Conservation (phyloP, 2,329 filamentous ascomycete genomes). For the Epicoccum sorghinum region DNA sequence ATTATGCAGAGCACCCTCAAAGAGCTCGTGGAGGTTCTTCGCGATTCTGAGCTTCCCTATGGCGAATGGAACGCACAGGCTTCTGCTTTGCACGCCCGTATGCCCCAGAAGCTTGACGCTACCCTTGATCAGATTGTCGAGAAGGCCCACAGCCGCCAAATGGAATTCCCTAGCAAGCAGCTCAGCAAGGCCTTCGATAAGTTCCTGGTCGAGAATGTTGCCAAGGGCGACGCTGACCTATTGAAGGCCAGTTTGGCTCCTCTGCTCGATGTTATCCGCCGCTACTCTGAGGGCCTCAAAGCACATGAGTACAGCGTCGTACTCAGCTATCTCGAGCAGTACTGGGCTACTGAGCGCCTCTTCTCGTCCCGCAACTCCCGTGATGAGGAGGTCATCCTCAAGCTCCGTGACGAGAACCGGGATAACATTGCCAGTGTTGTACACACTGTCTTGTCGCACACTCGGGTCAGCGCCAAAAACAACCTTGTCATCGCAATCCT, state of each 20-base stretch:
- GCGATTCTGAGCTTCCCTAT: conserved; percentile 88
- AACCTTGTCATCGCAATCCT: conserved; percentile 89
- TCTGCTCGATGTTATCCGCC: conserved; percentile 75
- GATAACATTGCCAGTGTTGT: conserved; percentile 86
- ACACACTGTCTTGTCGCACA: conserved; percentile 90
- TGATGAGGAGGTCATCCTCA: conserved; percentile 92
- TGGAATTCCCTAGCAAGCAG: conserved; percentile 91
- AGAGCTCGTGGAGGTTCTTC: conserved; percentile 87
- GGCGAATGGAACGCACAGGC: conserved; percentile 97
- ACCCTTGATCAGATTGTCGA: conserved; percentile 86
- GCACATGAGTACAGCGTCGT: conserved; percentile 87
- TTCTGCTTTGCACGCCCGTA: conserved; percentile 93
- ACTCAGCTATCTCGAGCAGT: conserved; percentile 77
- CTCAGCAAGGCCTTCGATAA: conserved; percentile 82
- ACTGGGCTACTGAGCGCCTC: conserved; percentile 81
- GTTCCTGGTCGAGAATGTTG: conserved; percentile 87
- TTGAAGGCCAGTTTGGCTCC: conserved; percentile 77
- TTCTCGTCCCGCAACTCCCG: conserved; percentile 85
- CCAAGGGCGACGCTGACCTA: conserved; percentile 72
- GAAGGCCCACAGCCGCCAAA: conserved; percentile 74
- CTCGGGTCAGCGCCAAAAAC: conserved; percentile 90
- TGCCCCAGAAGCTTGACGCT: conserved; percentile 90
- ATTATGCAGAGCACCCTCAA: conserved; percentile 89
- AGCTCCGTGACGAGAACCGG: conserved; percentile 94
- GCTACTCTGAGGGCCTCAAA: conserved; percentile 88